Conservation (phyloP, 345 rosid genomes). For the Populus simonii region DNA sequence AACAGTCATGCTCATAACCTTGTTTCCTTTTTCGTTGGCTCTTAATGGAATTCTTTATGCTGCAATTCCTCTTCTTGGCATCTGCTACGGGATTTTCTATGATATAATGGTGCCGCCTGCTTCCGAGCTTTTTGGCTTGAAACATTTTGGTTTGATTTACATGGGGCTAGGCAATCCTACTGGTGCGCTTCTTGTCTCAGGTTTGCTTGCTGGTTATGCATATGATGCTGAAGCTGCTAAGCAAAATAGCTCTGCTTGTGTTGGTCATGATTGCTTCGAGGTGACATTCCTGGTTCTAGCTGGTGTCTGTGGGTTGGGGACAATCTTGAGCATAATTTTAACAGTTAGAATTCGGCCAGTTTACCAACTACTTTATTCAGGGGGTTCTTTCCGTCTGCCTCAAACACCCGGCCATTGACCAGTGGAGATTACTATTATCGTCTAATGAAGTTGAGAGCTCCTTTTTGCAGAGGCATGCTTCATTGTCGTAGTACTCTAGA, state of each 20-base stretch:
- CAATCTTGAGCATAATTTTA: constrained; percentile 57
- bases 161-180: constrained; percentile 75
- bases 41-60: constrained; percentile 48
- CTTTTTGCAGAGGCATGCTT: background rate
- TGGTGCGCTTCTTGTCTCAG: constrained; percentile 90
- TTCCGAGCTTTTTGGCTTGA: constrained; percentile 89
- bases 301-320: constrained; percentile 64
- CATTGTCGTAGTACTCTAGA: background rate
- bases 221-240: constrained; percentile 82
- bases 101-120: constrained; percentile 66
- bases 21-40: constrained; percentile 56
- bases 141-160: constrained; percentile 80
- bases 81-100: constrained; percentile 71
- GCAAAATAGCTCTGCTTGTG: constrained; percentile 71
- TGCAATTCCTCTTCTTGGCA: constrained; percentile 69
- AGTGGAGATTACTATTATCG: background rate
- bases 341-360: constrained; percentile 79
- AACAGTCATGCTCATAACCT: constrained; percentile 54
- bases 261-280: constrained; percentile 76
- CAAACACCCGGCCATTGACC: constrained; percentile 40
- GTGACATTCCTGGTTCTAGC: constrained; percentile 77
- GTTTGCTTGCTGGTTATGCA: constrained; percentile 66
- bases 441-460: background rate
- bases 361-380: constrained; percentile 78
- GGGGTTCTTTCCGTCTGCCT: constrained; percentile 70